Evolutionary conservation across 352 stramenopile genomes (phyloP).

Genomic region (Peronospora destructor): DNA sequence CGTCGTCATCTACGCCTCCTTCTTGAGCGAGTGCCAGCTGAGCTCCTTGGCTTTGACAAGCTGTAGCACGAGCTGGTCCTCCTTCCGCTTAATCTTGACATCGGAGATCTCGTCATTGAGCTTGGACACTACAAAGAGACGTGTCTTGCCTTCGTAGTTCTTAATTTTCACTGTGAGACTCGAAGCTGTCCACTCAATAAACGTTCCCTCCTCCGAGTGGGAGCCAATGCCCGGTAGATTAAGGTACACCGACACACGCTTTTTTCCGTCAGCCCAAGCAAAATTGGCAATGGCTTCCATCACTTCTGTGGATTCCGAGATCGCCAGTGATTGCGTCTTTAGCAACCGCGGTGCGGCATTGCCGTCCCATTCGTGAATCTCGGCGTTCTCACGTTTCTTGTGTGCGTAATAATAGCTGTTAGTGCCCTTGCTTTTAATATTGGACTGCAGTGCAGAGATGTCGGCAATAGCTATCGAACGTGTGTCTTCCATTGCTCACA

Average conservation of each 20-base stretch:
- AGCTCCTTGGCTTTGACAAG: constrained; percentile 75
- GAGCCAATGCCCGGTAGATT: constrained; percentile 55
- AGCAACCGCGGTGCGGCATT: constrained; percentile 69
- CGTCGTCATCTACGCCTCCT: constrained; percentile 43
- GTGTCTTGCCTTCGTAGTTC: constrained; percentile 63
- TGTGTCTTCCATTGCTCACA: constrained; percentile 23
- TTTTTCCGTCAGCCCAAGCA: constrained; percentile 78
- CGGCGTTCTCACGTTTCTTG: constrained; percentile 71
- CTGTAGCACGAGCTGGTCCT: constrained; percentile 72
- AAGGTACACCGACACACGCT: constrained; percentile 71
- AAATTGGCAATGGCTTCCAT: constrained; percentile 67
- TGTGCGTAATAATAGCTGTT: constrained; percentile 88
- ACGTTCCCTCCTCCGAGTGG: constrained; percentile 54
- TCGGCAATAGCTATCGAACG: constrained; percentile 4
- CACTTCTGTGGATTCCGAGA: constrained; percentile 29
- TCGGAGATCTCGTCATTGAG: constrained; percentile 80
- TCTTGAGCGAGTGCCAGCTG: constrained; percentile 80
- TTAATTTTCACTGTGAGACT: constrained; percentile 55
- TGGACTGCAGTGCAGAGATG: constrained; percentile 56
- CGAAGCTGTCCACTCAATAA: constrained; percentile 58
- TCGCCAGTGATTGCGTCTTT: constrained; percentile 35
- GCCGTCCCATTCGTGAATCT: constrained; percentile 80
- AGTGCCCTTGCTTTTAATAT: constrained; percentile 75
- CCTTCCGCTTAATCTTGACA: constrained; percentile 70
- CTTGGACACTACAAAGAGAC: constrained; percentile 53